Evolutionary conservation across 1,284 basidiomycete species (phyloP).

Genomic region (Naganishia cerealis): DNA sequence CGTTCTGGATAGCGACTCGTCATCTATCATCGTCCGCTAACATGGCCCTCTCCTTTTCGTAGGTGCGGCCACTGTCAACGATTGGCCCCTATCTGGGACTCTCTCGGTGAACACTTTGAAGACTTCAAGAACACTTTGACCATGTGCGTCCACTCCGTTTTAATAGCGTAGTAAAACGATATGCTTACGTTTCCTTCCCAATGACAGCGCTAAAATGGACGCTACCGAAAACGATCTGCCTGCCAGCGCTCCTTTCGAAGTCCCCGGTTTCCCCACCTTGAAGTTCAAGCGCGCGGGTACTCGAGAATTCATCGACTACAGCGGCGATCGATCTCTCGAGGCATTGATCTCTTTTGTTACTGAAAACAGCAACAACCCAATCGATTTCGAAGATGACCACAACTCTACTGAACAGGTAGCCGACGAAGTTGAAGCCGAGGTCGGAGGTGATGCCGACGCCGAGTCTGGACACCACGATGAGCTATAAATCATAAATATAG

Average conservation of each 20-base stretch:
- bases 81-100: constrained; percentile 91
- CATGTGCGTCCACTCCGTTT: constrained; percentile 63
- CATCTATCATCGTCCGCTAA: background rate
- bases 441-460: constrained; percentile 36
- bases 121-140: constrained; percentile 72
- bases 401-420: constrained; percentile 35
- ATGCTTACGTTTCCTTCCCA: constrained; percentile 25
- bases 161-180: constrained; percentile 14
- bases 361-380: constrained; percentile 67
- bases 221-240: constrained; percentile 96
- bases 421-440: constrained; percentile 38
- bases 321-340: constrained; percentile 85
- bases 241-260: constrained; percentile 76
- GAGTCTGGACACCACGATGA: constrained; percentile 49
- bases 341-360: constrained; percentile 80
- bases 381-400: constrained; percentile 36
- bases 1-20: constrained; percentile 43
- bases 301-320: constrained; percentile 84
- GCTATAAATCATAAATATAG: constrained; percentile 40
- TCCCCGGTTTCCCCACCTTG: constrained; percentile 86
- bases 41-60: no score
- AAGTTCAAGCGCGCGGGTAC: constrained; percentile 93
- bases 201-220: constrained; percentile 86
- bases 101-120: constrained; percentile 81
- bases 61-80: constrained; percentile 51